Conservation (phyloP, 106 monocot species). For the Amphibolis antarctica region DNA sequence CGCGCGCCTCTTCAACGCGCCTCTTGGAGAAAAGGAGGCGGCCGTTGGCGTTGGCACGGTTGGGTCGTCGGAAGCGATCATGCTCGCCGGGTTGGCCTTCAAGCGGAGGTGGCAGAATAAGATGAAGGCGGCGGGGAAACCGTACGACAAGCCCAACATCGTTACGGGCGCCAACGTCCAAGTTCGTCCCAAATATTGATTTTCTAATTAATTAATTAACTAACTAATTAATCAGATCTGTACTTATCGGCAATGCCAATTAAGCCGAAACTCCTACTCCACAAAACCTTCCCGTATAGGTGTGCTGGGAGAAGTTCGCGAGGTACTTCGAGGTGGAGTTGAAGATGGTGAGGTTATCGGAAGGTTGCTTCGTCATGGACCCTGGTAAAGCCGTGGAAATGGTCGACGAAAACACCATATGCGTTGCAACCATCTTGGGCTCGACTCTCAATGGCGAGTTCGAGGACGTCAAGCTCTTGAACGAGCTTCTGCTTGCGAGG, state of each 20-base stretch:
- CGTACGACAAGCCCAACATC: constrained; percentile 40
- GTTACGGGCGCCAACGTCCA: constrained; percentile 55
- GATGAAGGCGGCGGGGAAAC: constrained; percentile 40
- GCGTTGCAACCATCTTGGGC: constrained; percentile 46
- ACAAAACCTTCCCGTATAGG: neutral
- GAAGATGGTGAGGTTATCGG: constrained; percentile 15
- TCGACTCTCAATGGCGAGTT: constrained; percentile 53
- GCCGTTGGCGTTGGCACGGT: constrained; percentile 52
- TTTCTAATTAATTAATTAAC: neutral
- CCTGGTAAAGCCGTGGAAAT: constrained; percentile 46
- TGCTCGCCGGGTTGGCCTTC: constrained; percentile 46
- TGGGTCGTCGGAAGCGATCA: constrained; percentile 56
- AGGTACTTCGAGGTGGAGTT: constrained; percentile 16
- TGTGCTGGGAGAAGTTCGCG: constrained; percentile 13
- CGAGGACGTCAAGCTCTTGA: constrained; percentile 44
- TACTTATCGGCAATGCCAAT: too few relatives aligned
- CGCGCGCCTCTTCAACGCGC: constrained; percentile 41
- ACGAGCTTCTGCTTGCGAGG: constrained; percentile 35
- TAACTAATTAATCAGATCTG: neutral
- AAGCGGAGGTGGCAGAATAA: constrained; percentile 51
- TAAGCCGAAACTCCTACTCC: too few relatives aligned
- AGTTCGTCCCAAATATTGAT: constrained; percentile 3
- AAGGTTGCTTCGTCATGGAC: constrained; percentile 51
- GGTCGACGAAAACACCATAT: constrained; percentile 60
- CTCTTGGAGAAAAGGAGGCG: constrained; percentile 12